A percentile compares a stretch with the other conserved stretches of the same genome.
Evolutionary conservation across 2,329 filamentous ascomycete species (phyloP).

Genomic region (Epichloe sp.): DNA sequence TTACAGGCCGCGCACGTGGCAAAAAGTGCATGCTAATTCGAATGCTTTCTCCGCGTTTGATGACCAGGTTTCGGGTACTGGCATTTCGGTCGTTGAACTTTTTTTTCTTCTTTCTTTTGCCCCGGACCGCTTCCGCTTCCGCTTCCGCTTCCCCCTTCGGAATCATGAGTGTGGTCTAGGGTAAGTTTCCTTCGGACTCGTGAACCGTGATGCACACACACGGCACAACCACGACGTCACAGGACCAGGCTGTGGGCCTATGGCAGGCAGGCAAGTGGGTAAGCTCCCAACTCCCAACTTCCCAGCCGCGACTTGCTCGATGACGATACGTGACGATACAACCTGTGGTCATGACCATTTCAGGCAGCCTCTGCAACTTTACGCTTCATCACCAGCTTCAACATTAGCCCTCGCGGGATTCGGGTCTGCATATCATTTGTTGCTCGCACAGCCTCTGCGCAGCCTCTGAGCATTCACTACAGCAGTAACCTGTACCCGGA

Average conservation of each 20-base stretch:
- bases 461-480: neutral
- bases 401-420: neutral
- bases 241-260: neutral
- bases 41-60: neutral
- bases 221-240: constrained; percentile 1
- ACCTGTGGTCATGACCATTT: neutral
- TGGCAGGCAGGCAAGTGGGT: neutral
- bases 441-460: too few species aligned
- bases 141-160: neutral
- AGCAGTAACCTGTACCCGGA: neutral
- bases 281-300: too few species aligned
- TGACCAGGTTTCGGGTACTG: neutral
- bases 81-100: neutral
- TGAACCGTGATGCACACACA: neutral
- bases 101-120: neutral
- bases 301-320: neutral
- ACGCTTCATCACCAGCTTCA: neutral
- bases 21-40: neutral
- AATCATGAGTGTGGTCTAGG: neutral
- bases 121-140: neutral
- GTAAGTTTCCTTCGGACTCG: neutral
- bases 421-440: neutral
- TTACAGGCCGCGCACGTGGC: neutral
- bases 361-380: neutral
- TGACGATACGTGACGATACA: neutral